Conservation (phyloP, 768 basidiomycete genomes). For the Trametes coccinea region DNA sequence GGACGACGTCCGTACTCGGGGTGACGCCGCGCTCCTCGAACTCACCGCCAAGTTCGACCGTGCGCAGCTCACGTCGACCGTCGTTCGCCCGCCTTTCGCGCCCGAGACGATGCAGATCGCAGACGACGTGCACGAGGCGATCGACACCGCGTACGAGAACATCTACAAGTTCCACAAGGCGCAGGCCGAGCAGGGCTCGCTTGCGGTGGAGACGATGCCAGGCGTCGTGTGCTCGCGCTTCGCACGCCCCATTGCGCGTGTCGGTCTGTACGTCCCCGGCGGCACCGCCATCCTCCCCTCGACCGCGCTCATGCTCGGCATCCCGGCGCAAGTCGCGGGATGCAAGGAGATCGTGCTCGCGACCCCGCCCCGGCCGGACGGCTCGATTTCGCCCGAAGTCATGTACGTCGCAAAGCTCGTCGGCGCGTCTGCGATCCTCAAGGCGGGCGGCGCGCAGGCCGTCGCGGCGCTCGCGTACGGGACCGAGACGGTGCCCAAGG, state of each 20-base stretch:
- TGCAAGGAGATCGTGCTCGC: conserved; percentile 92
- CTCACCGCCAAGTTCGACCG: conserved; percentile 94
- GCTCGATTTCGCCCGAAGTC: conserved; percentile 93
- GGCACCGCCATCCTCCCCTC: conserved; percentile 96
- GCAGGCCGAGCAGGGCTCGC: conserved; percentile 67
- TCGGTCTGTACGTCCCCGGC: conserved; percentile 96
- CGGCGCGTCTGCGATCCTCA: conserved; percentile 87
- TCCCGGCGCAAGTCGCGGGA: conserved; percentile 96
- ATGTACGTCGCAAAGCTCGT: conserved; percentile 93
- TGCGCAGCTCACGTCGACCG: conserved; percentile 64
- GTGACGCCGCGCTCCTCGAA: conserved; percentile 84
- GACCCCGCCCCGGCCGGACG: conserved; percentile 93
- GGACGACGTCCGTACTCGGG: conserved; percentile 76
- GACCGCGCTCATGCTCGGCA: conserved; percentile 96
- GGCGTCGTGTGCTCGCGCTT: conserved; percentile 96
- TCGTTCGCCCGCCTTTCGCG: conserved; percentile 79
- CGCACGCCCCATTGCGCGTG: conserved; percentile 91
- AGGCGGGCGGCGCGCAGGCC: conserved; percentile 96
- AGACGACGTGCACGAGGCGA: conserved; percentile 70
- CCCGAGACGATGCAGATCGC: conserved; percentile 62
- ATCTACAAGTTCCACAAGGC: conserved; percentile 91
- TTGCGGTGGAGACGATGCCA: conserved; percentile 95
- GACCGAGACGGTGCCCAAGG: conserved; percentile 92
- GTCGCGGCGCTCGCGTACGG: conserved; percentile 96
- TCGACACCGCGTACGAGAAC: conserved; percentile 89